phyloP scores from a whole-genome alignment of 1,284 basidiomycete genomes.

The Austroboletus novae-zelandiae region DNA sequence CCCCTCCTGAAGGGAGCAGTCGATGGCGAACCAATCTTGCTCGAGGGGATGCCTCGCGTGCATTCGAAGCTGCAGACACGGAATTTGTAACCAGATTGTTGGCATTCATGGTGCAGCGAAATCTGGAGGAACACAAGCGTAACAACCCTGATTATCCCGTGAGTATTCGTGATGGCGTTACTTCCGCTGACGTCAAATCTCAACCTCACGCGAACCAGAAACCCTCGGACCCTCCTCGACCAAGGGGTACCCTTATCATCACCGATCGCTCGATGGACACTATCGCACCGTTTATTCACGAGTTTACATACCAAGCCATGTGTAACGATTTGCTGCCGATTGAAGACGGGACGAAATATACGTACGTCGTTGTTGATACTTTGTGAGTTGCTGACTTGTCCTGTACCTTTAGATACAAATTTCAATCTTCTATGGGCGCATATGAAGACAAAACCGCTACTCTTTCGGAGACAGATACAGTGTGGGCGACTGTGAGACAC shows the following conservation, averaged over 20 bases:
- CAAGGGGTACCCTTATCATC: constrained; percentile 84
- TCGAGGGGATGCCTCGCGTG: constrained; percentile 61
- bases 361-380: constrained; percentile 46
- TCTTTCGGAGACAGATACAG: constrained; percentile 82
- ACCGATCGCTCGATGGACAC: constrained; percentile 97
- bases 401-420: constrained; percentile 66
- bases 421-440: constrained; percentile 78
- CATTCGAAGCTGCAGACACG: constrained; percentile 62
- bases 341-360: constrained; percentile 83
- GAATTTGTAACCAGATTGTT: constrained; percentile 77
- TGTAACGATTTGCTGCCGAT: constrained; percentile 91
- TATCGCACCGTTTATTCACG: constrained; percentile 88
- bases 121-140: constrained; percentile 84
- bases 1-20: constrained; percentile 58
- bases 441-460: constrained; percentile 86
- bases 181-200: constrained; percentile 2
- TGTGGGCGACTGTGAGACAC: constrained; percentile 93
- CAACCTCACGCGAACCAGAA: constrained; percentile 44
- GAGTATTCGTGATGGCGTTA: constrained; percentile 18
- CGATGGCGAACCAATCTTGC: constrained; percentile 76
- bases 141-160: constrained; percentile 86
- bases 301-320: constrained; percentile 99
- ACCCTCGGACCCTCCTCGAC: constrained; percentile 60
- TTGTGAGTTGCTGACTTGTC: constrained; percentile 1
- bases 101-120: constrained; percentile 78